Percentiles rank a stretch among this genome's conserved stretches.
These are phyloP conservation scores for Fusarium poae DNA, from an alignment of 2,329 filamentous ascomycete genomes.

Conservation along the genomic window DNA sequence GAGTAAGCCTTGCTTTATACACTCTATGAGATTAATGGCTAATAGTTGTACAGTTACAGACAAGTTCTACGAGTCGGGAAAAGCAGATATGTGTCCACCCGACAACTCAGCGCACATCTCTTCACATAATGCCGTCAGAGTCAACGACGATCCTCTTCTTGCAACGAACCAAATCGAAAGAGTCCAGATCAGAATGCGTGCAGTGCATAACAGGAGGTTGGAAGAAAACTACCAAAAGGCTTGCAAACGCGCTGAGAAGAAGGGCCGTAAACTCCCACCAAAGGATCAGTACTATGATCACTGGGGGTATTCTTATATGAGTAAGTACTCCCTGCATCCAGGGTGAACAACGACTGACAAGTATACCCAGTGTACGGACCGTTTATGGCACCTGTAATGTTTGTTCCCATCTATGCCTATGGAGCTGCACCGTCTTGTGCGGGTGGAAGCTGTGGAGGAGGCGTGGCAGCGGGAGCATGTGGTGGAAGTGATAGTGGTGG, in stretches of 20 bases:
- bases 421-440: slow-evolving; percentile 55
- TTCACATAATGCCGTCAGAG: slow-evolving; percentile 74
- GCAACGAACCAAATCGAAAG: slow-evolving; percentile 15
- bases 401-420: slow-evolving; percentile 58
- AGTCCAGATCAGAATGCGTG: slow-evolving; percentile 30
- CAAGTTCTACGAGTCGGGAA: slow-evolving; percentile 62
- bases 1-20: slow-evolving; percentile 40
- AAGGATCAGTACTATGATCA: slow-evolving; percentile 65
- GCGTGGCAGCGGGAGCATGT: slow-evolving; percentile 58
- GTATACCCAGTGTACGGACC: slow-evolving; percentile 58
- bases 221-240: slow-evolving; percentile 71
- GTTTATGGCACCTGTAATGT: slow-evolving; percentile 59
- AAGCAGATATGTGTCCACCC: slow-evolving; percentile 64
- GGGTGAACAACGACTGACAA: rapidly evolving
- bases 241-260: slow-evolving; percentile 62
- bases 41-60: slow-evolving; percentile 50
- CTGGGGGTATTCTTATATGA: slow-evolving; percentile 67
- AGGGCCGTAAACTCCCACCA: slow-evolving; percentile 62
- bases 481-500: slow-evolving; percentile 37
- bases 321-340: slow-evolving; percentile 17
- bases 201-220: slow-evolving; percentile 50
- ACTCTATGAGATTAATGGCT: not conserved
- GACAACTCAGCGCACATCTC: slow-evolving; percentile 77
- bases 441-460: slow-evolving; percentile 63
- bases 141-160: slow-evolving; percentile 8